Conservation (phyloP, 2,329 filamentous ascomycete species). For the Arthrobotrys entomopaga region DNA sequence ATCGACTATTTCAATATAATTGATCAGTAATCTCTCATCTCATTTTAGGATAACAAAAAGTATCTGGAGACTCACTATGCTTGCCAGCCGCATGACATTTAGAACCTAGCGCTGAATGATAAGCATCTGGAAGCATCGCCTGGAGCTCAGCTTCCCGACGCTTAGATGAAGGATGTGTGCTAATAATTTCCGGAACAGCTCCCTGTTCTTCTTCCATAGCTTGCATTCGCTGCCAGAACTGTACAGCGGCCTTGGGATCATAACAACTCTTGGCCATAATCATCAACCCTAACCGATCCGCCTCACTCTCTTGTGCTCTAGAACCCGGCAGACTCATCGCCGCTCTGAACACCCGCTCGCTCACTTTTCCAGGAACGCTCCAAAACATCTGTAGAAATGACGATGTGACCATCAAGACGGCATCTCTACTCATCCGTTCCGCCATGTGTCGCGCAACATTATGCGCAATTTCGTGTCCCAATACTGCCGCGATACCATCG, state of each 20-base stretch:
- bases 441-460: conserved; percentile 76
- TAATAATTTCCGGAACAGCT: not conserved
- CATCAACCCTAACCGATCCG: conserved; percentile 81
- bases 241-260: conserved; percentile 73
- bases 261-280: conserved; percentile 86
- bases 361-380: conserved; percentile 57
- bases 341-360: conserved; percentile 69
- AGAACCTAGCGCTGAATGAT: not conserved
- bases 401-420: conserved; percentile 62
- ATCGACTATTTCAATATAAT: no score
- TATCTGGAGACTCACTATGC: not conserved
- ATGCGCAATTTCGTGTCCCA: conserved; percentile 84
- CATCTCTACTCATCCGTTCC: conserved; percentile 69
- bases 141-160: not conserved
- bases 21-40: no score
- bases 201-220: not conserved
- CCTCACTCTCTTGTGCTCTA: conserved; percentile 78
- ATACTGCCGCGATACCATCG: conserved; percentile 77
- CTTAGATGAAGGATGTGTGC: not conserved
- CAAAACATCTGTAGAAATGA: conserved; percentile 61
- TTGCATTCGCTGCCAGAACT: conserved; percentile 62
- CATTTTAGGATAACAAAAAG: no score
- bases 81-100: not conserved
- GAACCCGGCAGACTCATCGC: conserved; percentile 76
- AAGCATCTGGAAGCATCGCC: not conserved